Evolutionary conservation across 805 yeast species (phyloP), one percentile per base, ranked within the genome.

Genomic region (Yarrowia sp.): DNA sequence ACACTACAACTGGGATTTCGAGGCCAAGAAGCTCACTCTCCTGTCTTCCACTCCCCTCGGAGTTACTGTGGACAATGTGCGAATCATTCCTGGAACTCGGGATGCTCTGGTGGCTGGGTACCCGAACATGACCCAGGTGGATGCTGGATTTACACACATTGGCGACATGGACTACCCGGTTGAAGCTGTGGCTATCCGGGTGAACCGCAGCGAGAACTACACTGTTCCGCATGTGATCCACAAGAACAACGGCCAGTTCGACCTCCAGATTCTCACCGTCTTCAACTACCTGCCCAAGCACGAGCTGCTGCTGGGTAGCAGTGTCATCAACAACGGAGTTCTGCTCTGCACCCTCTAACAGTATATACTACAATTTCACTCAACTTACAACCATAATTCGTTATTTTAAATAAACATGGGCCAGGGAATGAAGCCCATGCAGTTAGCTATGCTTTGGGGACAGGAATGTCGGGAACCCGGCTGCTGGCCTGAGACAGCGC

Each of bases 401-500:
- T 36, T 13, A 9, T 5, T 19, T 38, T 39, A 39, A 39, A 39
- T 39, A 39, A 9, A 18, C 42, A 24, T 21, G 13, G 7, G 42
- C 25, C 14, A 38, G 42, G 12, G 42, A 38, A 38, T 39, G 44
- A 38, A 4, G 29, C 44, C 9, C 44, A 29, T 39, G 44, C 27
- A 5, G 5, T 27, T 27, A 9, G 12, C 10, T 27, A 42, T 6
- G 21, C 47, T 24, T 29, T 27, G 35, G 55, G 55, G n/a, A 47
- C 19, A 47, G 55, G 55, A 7, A 31, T 27, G 10, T 19, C 38
- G 4, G 55, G 55, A 14, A 31, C 55, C 9, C 55, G 38, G n/a
- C 55, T 47, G 10, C 55, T 47, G 7, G 55, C 55, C 14, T 25
- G 33, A 4, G 33, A 24, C 13, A 47, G 19, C n/a, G 55, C 55